Base-by-base conservation (phyloP, 345 rosid species). In the Aquilaria sinensis region DNA sequence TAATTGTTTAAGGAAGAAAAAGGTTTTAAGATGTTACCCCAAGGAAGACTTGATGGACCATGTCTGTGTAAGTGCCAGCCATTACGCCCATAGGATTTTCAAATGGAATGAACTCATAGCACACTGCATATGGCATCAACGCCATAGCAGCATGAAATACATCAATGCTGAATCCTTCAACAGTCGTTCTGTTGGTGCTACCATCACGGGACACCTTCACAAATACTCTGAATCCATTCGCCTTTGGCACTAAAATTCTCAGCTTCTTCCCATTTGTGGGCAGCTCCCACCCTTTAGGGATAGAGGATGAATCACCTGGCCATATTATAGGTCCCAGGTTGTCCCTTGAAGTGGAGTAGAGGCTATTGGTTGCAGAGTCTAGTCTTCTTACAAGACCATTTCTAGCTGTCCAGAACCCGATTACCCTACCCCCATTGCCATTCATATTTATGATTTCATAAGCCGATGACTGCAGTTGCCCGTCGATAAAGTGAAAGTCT, bases 371-470 rank as follows among this genome's bases (percentile, higher is more conserved):
- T 57, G 14, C 51, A 33, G 13, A 64, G 72, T 49, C 52, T 49
- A n/a, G 52, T 49, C 12, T 49, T 49, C 15, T 49, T 10, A 49
- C 52, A 10, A 49, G 2, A 30, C 73, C 64, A 5, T 64, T 62
- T 0, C n/a, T 55, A 12, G 55, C 45, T 10, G 75, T 66, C 92
- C 87, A 85, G 8, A 43, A 65, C 58, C 82, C 92, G 5, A 86
- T 56, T 3, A 57, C 12, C 64, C 55, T 70, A 34, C 49, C 63
- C 52, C 67, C 64, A 0, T 70, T 64, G 11, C 70, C 82, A 1
- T 60, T 47, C 9, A 80, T 65, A 66, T 83, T 83, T 32, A 76
- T 59, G 9, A 83, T 74, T 66, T 78, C 70, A 66, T 65, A 78
- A 47, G 69, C 58, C 2, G 69, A 57, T 47, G 76, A 66, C 3